Evolutionary conservation across 2,329 filamentous ascomycete genomes (phyloP), one percentile per base, ranked within the genome.

Genomic region (Alternaria incomplexa): DNA sequence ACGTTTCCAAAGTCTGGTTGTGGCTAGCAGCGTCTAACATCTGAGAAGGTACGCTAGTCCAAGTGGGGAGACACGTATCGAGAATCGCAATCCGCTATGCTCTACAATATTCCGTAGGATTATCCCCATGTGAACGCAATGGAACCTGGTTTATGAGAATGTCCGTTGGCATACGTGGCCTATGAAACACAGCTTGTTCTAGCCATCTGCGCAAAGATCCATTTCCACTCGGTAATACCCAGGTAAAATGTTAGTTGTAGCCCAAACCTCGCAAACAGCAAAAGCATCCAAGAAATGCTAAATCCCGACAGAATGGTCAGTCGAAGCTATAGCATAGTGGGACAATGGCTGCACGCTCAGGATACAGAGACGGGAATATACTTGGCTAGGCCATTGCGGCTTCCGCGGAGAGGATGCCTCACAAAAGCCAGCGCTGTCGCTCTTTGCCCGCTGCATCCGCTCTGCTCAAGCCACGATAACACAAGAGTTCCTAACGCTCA

Each of bases 301-400:
- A n/a, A 25, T 40, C n/a, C 28, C 28, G 28, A n/a, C 20, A 23
- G 20, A 52, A 7, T 23, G 48, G 30, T 17, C 20, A 20, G 30
- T 43, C 47, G 47, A 45, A 54, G 26, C 57, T 54, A 59, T 28
- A 53, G 45, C 48, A 54, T 36, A 46, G 43, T 59, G 15, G 57
- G 57, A 25, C 30, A 54, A 47, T 46, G 40, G 22, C 36, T 47
- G 40, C n/a, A 51, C 44, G 10, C 46, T 44, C 45, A 48, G 20
- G 56, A 58, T 17, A 51, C 17, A 25, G 23, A 30, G 30, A 36
- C 46, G 56, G 56, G 17, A 52, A 26, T 17, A 44, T 36, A 48
- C 26, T 28, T 50, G 30, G 28, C 28, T 22, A 17, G 55, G 55
- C 55, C 30, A 50, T 50, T 48, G 45, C 53, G 43, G 25, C 56